Conservation (phyloP, 495 filamentous ascomycete species). For the Rhypophila decipiens region DNA sequence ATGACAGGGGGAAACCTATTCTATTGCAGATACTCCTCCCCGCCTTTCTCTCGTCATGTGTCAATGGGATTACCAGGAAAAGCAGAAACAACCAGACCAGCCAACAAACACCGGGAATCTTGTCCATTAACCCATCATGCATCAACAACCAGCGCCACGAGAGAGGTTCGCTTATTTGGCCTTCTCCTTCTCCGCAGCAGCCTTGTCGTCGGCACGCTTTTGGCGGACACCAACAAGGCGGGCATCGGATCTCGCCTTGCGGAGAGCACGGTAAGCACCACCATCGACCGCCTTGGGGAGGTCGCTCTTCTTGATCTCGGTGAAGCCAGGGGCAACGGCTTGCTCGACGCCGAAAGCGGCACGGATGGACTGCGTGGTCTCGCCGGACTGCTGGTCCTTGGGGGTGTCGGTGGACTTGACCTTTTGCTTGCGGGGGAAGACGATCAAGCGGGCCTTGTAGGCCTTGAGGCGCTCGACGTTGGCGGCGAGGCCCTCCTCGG, state of each 20-base stretch:
- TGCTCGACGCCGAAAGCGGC: slow-evolving; percentile 60
- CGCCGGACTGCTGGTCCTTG: slow-evolving; percentile 74
- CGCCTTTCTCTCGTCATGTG: slow-evolving; percentile 7
- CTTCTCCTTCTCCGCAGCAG: slow-evolving; percentile 74
- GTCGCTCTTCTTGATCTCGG: slow-evolving; percentile 76
- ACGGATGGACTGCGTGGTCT: slow-evolving; percentile 52
- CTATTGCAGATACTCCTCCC: too few relatives aligned
- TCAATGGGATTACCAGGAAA: slow-evolving; percentile 30
- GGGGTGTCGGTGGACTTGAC: slow-evolving; percentile 84
- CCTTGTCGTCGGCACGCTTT: slow-evolving; percentile 92
- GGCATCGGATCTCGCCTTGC: slow-evolving; percentile 79
- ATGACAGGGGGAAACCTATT: too few relatives aligned
- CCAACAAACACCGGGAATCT: slow-evolving; percentile 34
- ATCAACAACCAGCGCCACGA: slow-evolving; percentile 2
- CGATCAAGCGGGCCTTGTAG: slow-evolving; percentile 89
- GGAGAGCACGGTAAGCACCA: slow-evolving; percentile 75
- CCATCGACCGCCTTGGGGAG: slow-evolving; percentile 71
- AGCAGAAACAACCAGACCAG: slow-evolving; percentile 41
- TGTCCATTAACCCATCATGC: slow-evolving; percentile 18
- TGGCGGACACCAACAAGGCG: slow-evolving; percentile 75
- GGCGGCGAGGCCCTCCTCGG: slow-evolving; percentile 80
- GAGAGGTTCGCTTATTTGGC: slow-evolving; percentile 67
- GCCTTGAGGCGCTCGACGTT: slow-evolving; percentile 96
- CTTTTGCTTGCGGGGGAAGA: slow-evolving; percentile 97
- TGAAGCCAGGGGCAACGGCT: slow-evolving; percentile 55